A percentile compares a stretch with the other conserved stretches of the same genome.
Evolutionary conservation across 176 grass and related monocot genomes (phyloP).

Genomic region (Aegilops umbellulata): DNA sequence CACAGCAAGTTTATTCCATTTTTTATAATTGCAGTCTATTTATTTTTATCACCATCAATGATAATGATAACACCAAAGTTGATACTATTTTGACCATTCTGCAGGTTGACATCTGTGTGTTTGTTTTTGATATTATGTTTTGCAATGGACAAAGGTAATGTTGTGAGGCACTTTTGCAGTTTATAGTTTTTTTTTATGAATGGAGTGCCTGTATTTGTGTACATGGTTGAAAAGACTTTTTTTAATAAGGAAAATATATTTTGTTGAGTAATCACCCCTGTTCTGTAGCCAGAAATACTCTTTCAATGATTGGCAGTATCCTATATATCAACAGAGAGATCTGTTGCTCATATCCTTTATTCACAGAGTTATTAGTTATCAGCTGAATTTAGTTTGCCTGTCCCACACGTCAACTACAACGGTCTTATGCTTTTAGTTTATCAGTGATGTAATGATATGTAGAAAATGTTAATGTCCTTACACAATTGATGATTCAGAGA

Average conservation of each 20-base stretch:
- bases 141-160: slow-evolving; percentile 74
- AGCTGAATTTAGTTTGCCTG: slow-evolving; percentile 10
- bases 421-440: slow-evolving; percentile 1
- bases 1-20: neutral
- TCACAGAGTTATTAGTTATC: neutral
- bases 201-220: neutral
- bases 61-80: neutral
- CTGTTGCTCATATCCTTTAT: slow-evolving; percentile 18
- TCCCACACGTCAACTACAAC: neutral
- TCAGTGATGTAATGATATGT: neutral
- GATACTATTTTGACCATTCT: slow-evolving; percentile 20
- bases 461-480: neutral
- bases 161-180: slow-evolving; percentile 11
- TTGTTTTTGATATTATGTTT: slow-evolving; percentile 97
- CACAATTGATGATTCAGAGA: neutral
- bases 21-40: slow-evolving; percentile 8
- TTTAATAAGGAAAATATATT: neutral
- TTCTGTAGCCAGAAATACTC: neutral
- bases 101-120: slow-evolving; percentile 91
- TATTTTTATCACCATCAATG: neutral
- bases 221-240: neutral
- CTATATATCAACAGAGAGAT: neutral
- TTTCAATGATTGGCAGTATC: neutral
- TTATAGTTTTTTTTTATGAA: neutral
- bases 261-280: neutral